These are phyloP conservation scores for Poterioochromonas sp. DNA, from an alignment of 352 stramenopile species.

Conservation along the genomic window DNA sequence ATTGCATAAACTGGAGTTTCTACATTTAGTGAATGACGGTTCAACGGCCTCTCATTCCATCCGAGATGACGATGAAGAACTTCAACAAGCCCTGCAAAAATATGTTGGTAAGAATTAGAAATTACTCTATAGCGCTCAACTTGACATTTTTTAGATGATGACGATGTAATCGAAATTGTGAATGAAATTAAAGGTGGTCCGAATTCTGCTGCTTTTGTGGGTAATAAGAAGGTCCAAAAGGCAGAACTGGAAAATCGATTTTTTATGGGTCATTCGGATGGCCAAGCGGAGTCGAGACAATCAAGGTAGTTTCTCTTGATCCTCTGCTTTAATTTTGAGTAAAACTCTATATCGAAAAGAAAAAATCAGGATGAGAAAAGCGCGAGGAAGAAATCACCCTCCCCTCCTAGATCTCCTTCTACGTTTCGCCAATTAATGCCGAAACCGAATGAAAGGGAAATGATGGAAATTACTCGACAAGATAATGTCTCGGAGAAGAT, in stretches of 20 bases:
- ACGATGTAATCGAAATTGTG: neutral
- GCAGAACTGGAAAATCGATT: neutral
- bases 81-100: neutral
- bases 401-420: neutral
- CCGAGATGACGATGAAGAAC: neutral
- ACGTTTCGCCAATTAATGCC: neutral
- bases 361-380: neutral
- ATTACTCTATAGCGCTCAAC: too few relatives aligned
- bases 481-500: neutral
- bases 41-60: neutral
- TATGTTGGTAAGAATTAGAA: too few relatives aligned
- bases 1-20: conserved; percentile 4
- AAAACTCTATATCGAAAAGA: neutral
- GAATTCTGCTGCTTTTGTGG: neutral
- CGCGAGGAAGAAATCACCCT: neutral
- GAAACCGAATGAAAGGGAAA: too few relatives aligned
- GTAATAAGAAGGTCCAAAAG: neutral
- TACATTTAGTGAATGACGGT: neutral
- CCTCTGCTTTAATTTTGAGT: neutral
- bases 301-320: neutral
- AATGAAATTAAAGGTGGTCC: neutral
- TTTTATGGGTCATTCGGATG: neutral
- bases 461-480: neutral
- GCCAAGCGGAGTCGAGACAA: neutral
- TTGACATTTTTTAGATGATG: neutral